phyloP scores from a whole-genome alignment of 202 grass and related monocot genomes.

The Carex sylvatica region DNA sequence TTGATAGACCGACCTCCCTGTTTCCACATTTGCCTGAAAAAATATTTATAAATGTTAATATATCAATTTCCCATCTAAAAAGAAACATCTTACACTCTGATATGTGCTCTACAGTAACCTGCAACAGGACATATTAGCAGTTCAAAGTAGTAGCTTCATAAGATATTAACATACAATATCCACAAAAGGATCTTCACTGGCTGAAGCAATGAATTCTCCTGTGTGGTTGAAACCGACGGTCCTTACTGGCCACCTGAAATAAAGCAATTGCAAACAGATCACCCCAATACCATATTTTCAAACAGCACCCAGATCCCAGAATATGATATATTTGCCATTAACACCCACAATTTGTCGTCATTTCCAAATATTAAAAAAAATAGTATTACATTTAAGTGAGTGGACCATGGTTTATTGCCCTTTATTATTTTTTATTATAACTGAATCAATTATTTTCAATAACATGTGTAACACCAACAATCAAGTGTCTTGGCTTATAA shows the following conservation, averaged over 20 bases:
- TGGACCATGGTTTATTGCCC: background rate
- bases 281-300: slow-evolving; percentile 14
- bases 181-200: slow-evolving; percentile 96
- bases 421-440: slow-evolving; percentile 19
- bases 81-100: background rate
- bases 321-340: background rate
- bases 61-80: background rate
- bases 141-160: slow-evolving; percentile 19
- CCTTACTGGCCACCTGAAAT: slow-evolving; percentile 91
- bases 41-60: background rate
- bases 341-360: background rate
- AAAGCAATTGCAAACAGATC: slow-evolving; percentile 4
- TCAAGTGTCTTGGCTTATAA: background rate
- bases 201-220: slow-evolving; percentile 90
- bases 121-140: background rate
- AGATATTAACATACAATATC: slow-evolving; percentile 72
- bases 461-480: background rate
- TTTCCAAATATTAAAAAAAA: background rate
- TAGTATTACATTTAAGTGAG: background rate
- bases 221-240: slow-evolving; percentile 90
- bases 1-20: slow-evolving; percentile 84
- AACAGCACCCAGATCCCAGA: slow-evolving; percentile 10
- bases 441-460: background rate
- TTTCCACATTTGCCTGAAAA: slow-evolving; percentile 88
- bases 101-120: background rate